Percentiles rank a stretch among this genome's conserved stretches.
Evolutionary conservation across 306 rosid species (phyloP).

Genomic region (Sechiopsis laciniata): DNA sequence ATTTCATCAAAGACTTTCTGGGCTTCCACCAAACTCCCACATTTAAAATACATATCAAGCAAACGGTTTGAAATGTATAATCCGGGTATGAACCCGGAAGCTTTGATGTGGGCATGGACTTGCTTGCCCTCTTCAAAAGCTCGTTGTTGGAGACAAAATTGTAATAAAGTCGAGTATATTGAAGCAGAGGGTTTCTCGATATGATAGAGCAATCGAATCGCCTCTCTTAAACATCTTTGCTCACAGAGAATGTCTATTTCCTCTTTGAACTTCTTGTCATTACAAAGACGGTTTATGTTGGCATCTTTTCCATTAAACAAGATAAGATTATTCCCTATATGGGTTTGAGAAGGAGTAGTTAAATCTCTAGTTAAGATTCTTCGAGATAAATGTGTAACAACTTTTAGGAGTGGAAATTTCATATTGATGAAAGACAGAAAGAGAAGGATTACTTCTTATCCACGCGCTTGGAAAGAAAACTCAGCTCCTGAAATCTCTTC

Average conservation of each 20-base stretch:
- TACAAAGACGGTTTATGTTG: conserved; percentile 29
- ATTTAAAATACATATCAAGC: conserved; percentile 43
- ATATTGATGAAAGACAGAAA: conserved; percentile 7
- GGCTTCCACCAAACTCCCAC: conserved; percentile 52
- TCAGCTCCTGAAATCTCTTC: neutral
- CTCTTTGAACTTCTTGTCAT: conserved; percentile 32
- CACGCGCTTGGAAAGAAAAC: neutral
- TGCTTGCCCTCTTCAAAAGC: conserved; percentile 43
- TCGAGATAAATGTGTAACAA: conserved; percentile 2
- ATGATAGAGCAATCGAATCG: conserved; percentile 34
- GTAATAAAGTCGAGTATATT: conserved; percentile 42
- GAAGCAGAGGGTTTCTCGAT: conserved; percentile 36
- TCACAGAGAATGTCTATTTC: conserved; percentile 42
- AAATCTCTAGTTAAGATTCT: conserved; percentile 7
- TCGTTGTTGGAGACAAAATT: conserved; percentile 41
- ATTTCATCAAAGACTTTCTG: conserved; percentile 51
- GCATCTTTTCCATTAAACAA: conserved; percentile 32
- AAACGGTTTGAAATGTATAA: conserved; percentile 44
- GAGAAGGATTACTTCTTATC: conserved; percentile 1
- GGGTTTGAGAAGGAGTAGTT: conserved; percentile 12
- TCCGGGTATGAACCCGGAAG: conserved; percentile 46
- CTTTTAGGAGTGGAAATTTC: conserved; percentile 9
- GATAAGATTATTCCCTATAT: neutral
- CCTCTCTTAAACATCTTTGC: conserved; percentile 46
- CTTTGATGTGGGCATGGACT: conserved; percentile 50